These are phyloP conservation scores for Peronospora tabacina DNA, from an alignment of 352 stramenopile species.

Conservation along the genomic window DNA sequence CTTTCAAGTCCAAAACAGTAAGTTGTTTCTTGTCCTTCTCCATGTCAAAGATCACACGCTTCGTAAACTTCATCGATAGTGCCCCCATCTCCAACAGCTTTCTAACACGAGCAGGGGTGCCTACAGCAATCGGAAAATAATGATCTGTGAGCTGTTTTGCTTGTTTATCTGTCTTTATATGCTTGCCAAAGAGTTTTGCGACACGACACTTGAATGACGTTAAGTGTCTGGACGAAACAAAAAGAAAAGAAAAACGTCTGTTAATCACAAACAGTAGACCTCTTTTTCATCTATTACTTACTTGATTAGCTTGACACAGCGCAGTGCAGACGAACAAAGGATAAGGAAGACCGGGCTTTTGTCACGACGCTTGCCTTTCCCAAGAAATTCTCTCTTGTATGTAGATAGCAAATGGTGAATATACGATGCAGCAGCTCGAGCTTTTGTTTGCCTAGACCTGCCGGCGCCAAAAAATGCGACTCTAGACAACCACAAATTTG, in stretches of 20 bases:
- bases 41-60: conserved; percentile 79
- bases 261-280: neutral
- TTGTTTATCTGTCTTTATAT: conserved; percentile 89
- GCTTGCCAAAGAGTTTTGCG: conserved; percentile 95
- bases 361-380: conserved; percentile 72
- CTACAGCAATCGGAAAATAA: conserved; percentile 74
- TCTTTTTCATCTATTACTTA: conserved; percentile 39
- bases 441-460: conserved; percentile 73
- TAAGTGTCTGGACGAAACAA: conserved; percentile 39
- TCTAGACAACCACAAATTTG: conserved; percentile 23
- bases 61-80: conserved; percentile 72
- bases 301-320: conserved; percentile 90
- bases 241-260: neutral
- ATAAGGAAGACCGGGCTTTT: conserved; percentile 90
- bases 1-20: conserved; percentile 78
- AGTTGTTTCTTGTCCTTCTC: conserved; percentile 84
- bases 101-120: conserved; percentile 69
- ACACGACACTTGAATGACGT: conserved; percentile 84
- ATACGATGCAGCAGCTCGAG: conserved; percentile 63
- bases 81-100: conserved; percentile 70
- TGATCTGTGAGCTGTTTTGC: conserved; percentile 62
- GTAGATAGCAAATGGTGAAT: conserved; percentile 60
- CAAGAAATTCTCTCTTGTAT: conserved; percentile 73
- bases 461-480: conserved; percentile 51
- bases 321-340: conserved; percentile 86